A percentile compares a stretch with the other conserved stretches of the same genome.
These are phyloP conservation scores for Crithidia bombi DNA, from an alignment of 208 protist species.

Conservation along the genomic window DNA sequence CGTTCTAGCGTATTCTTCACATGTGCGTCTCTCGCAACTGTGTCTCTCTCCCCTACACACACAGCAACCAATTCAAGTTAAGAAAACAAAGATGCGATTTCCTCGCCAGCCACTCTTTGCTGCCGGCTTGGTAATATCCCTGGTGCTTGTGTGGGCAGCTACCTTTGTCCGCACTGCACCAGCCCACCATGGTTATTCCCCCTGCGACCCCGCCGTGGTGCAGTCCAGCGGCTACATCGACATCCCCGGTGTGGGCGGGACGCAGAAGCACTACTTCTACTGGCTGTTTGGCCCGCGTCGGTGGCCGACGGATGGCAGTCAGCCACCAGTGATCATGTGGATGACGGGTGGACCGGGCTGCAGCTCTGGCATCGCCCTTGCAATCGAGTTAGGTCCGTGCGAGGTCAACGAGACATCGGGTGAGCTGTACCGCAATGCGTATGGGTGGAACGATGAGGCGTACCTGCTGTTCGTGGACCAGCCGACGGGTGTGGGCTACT, in stretches of 20 bases:
- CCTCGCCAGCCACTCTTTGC: not conserved
- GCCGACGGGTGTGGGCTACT: conserved; percentile 88
- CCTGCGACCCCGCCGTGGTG: conserved; percentile 55
- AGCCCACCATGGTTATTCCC: conserved; percentile 34
- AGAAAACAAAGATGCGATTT: too few relatives aligned
- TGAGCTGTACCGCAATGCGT: conserved; percentile 62
- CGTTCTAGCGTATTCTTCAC: too few relatives aligned
- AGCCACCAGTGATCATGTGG: conserved; percentile 84
- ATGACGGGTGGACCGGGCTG: conserved; percentile 93
- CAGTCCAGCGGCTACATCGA: conserved; percentile 85
- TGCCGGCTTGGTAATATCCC: not conserved
- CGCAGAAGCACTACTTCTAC: conserved; percentile 87
- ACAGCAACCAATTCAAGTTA: too few relatives aligned
- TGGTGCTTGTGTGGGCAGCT: not conserved
- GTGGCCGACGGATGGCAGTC: conserved; percentile 31
- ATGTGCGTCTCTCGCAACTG: too few relatives aligned
- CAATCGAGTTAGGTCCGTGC: conserved; percentile 85
- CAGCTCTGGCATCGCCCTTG: conserved; percentile 64
- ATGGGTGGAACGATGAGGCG: conserved; percentile 79
- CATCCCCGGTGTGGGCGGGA: conserved; percentile 48
- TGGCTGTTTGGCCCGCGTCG: conserved; percentile 84
- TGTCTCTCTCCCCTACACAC: too few relatives aligned
- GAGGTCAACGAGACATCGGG: conserved; percentile 51
- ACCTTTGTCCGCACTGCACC: not conserved
- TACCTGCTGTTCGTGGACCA: conserved; percentile 92